A percentile compares a stretch with the other conserved stretches of the same genome.
Evolutionary conservation across 2,329 filamentous ascomycete genomes (phyloP).

Genomic region (Incumbomyces lentus): DNA sequence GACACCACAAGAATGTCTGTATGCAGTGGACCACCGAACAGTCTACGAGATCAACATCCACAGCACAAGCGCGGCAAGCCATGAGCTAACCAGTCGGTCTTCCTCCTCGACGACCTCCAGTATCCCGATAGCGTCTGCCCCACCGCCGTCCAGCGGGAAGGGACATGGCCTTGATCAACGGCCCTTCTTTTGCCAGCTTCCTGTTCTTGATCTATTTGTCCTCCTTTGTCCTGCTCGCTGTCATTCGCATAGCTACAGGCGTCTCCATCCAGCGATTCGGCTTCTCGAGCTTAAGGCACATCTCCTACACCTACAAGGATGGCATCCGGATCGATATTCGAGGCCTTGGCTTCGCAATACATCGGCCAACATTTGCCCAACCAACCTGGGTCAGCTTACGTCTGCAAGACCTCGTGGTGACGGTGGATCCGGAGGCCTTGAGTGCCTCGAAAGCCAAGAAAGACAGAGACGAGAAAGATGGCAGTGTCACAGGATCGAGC

Average conservation of each 20-base stretch:
- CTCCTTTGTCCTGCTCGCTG: slow-evolving; percentile 86
- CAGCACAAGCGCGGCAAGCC: neutral
- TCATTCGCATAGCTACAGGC: slow-evolving; percentile 83
- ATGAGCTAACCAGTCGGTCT: slow-evolving; percentile 1
- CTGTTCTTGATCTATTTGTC: slow-evolving; percentile 79
- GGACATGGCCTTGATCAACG: slow-evolving; percentile 40
- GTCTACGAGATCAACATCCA: too few relatives aligned
- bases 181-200: slow-evolving; percentile 78
- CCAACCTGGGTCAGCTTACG: slow-evolving; percentile 93
- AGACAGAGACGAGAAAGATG: slow-evolving; percentile 9
- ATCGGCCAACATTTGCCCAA: slow-evolving; percentile 91
- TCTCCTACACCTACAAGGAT: slow-evolving; percentile 81
- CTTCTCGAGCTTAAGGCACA: slow-evolving; percentile 79
- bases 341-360: slow-evolving; percentile 74
- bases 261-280: slow-evolving; percentile 93
- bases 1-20: too few relatives aligned
- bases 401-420: slow-evolving; percentile 73
- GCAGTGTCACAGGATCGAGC: too few relatives aligned
- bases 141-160: neutral
- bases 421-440: slow-evolving; percentile 64
- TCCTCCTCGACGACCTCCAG: too few relatives aligned
- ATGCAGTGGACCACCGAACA: too few relatives aligned
- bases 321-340: slow-evolving; percentile 83
- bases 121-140: neutral
- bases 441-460: slow-evolving; percentile 21